Evolutionary conservation across 192 early-diverging fungal genomes (phyloP).

Genomic region (Coemansia sp.): DNA sequence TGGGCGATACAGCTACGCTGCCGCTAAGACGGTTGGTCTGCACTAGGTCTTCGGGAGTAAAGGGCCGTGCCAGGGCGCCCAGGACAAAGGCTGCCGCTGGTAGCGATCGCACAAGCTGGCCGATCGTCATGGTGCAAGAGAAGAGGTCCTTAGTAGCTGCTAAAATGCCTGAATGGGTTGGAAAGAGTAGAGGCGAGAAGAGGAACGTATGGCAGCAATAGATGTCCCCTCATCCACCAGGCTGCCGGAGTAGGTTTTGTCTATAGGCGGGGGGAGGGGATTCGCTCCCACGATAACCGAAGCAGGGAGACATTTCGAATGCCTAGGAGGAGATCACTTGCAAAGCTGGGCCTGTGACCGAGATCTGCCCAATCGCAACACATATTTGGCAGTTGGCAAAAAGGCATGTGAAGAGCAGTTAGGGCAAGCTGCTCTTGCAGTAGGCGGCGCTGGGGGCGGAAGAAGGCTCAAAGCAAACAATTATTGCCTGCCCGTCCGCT

Average conservation of each 20-base stretch:
- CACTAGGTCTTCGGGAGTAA: conserved; percentile 64
- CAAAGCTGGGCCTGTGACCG: no score
- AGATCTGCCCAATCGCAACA: no score
- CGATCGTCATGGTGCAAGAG: neutral
- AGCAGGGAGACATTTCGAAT: no score
- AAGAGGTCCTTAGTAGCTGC: neutral
- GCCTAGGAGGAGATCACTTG: no score
- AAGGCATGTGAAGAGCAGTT: conserved; percentile 6
- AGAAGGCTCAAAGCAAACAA: neutral
- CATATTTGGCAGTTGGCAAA: neutral
- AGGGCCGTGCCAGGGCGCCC: conserved; percentile 32
- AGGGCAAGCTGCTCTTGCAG: neutral
- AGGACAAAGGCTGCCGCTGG: conserved; percentile 20
- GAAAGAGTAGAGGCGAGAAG: neutral
- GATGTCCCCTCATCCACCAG: neutral
- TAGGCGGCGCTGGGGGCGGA: neutral
- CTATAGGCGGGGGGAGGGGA: neutral
- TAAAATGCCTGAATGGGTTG: neutral
- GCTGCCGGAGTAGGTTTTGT: neutral
- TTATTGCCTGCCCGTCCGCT: neutral
- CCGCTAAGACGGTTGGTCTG: conserved; percentile 60
- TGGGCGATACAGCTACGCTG: conserved; percentile 54
- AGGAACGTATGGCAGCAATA: neutral
- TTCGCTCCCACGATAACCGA: neutral
- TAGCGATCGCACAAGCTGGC: conserved; percentile 17